A percentile compares a stretch with the other conserved stretches of the same genome.
phyloP scores from a whole-genome alignment of 2,329 filamentous ascomycete genomes.

The Fusarium verticillioides region DNA sequence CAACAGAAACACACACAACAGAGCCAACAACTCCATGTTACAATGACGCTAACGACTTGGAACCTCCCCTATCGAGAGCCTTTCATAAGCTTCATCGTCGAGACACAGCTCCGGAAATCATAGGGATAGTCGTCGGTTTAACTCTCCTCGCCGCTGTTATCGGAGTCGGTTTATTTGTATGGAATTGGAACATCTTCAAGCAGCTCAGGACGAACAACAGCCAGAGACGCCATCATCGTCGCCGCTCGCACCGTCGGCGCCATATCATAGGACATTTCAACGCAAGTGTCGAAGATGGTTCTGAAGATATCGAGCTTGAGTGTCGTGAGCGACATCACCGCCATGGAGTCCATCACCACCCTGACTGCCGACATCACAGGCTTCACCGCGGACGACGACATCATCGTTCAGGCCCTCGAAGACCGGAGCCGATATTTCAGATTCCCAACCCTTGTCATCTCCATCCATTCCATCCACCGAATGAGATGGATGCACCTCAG shows the following conservation, averaged over 20 bases:
- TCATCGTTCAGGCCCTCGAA: neutral
- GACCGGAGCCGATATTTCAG: constrained; percentile 5
- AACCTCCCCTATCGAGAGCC: neutral
- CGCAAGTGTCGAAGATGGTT: neutral
- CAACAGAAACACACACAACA: too few relatives aligned
- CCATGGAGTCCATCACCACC: neutral
- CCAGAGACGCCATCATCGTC: neutral
- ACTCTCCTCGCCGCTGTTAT: constrained; percentile 13
- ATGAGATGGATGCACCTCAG: constrained; percentile 45
- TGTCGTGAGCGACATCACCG: neutral
- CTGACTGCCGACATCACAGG: constrained; percentile 7
- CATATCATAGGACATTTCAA: neutral
- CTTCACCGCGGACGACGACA: constrained; percentile 2
- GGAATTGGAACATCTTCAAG: constrained; percentile 15
- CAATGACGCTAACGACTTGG: neutral
- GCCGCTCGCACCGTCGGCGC: neutral
- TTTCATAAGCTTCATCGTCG: constrained; percentile 10
- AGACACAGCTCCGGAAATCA: constrained; percentile 1
- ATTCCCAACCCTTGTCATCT: neutral
- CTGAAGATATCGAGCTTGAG: neutral
- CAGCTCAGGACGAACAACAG: neutral
- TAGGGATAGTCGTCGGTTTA: constrained; percentile 24
- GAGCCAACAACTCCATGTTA: too few relatives aligned
- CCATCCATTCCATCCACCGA: neutral
- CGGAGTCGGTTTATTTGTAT: constrained; percentile 13